Evolutionary conservation across 805 yeast species (phyloP).

Genomic region (Suhomyces tanzawaensis): DNA sequence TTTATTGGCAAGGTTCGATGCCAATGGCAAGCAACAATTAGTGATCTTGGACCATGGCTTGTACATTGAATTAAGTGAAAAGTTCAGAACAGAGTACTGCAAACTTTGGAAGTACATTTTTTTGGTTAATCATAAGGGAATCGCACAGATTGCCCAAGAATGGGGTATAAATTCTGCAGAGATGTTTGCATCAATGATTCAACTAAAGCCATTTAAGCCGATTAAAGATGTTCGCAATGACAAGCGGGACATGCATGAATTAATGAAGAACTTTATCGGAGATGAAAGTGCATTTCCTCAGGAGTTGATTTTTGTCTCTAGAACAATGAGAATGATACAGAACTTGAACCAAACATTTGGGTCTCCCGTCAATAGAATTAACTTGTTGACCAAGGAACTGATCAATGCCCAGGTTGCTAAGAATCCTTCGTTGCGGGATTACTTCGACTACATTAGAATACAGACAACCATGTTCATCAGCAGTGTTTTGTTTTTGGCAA

Average conservation of each 20-base stretch:
- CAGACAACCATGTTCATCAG: constrained; percentile 25
- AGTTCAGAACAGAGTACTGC: constrained; percentile 56
- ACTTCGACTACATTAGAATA: constrained; percentile 19
- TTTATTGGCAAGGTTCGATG: constrained; percentile 49
- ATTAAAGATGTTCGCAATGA: neutral
- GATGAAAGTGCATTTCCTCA: constrained; percentile 68
- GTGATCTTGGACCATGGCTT: constrained; percentile 77
- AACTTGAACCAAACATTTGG: constrained; percentile 63
- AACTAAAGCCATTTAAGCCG: constrained; percentile 43
- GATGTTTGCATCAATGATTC: constrained; percentile 55
- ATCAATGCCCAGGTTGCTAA: constrained; percentile 17
- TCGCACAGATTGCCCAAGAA: constrained; percentile 45
- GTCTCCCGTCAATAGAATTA: constrained; percentile 73
- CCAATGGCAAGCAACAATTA: constrained; percentile 46
- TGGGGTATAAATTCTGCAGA: constrained; percentile 77
- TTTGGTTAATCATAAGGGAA: constrained; percentile 46
- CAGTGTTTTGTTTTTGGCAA: constrained; percentile 29
- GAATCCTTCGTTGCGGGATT: constrained; percentile 6
- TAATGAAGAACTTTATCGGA: constrained; percentile 53
- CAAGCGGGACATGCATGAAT: constrained; percentile 35
- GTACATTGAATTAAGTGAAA: constrained; percentile 51
- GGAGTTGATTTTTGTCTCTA: constrained; percentile 59
- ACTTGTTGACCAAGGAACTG: constrained; percentile 60
- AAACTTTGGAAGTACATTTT: constrained; percentile 63
- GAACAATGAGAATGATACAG: constrained; percentile 75